These are phyloP conservation scores for Nidularia sp. DNA, from an alignment of 768 basidiomycete genomes.

Conservation along the genomic window DNA sequence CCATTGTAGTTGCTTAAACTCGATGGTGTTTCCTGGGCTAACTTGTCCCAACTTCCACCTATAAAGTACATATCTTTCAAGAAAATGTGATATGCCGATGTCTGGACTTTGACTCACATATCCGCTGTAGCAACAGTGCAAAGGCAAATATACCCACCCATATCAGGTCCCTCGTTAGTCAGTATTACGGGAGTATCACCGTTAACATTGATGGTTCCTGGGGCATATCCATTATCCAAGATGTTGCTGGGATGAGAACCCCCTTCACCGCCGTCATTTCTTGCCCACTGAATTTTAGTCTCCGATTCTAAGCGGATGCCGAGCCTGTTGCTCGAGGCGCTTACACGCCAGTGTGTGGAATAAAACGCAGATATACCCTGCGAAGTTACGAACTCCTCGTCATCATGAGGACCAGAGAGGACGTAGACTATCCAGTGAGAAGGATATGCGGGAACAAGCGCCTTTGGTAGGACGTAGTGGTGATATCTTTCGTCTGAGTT, in stretches of 20 bases:
- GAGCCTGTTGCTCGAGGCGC: conserved; percentile 56
- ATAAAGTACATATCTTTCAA: background rate
- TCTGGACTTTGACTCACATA: conserved; percentile 27
- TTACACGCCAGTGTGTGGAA: conserved; percentile 45
- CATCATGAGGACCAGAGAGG: conserved; percentile 61
- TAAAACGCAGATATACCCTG: conserved; percentile 51
- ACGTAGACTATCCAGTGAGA: conserved; percentile 48
- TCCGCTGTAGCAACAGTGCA: conserved; percentile 51
- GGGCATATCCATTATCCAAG: conserved; percentile 55
- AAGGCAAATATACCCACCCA: conserved; percentile 58
- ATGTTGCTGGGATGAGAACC: conserved; percentile 70
- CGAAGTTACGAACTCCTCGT: conserved; percentile 46
- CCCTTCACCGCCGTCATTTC: conserved; percentile 57
- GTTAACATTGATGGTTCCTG: conserved; percentile 56
- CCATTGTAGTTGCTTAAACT: conserved; percentile 49
- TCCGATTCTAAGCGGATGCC: conserved; percentile 53
- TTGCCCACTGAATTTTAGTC: conserved; percentile 47
- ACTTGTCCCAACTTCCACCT: conserved; percentile 73
- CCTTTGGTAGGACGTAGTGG: conserved; percentile 15
- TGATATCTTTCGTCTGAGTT: conserved; percentile 6
- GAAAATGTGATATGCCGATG: background rate
- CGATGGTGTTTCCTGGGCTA: conserved; percentile 48
- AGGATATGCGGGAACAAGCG: conserved; percentile 39
- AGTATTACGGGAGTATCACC: conserved; percentile 71
- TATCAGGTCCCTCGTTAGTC: conserved; percentile 56